Conservation (phyloP, 1,139 yeast species). For the Geotrichum fermentans region DNA sequence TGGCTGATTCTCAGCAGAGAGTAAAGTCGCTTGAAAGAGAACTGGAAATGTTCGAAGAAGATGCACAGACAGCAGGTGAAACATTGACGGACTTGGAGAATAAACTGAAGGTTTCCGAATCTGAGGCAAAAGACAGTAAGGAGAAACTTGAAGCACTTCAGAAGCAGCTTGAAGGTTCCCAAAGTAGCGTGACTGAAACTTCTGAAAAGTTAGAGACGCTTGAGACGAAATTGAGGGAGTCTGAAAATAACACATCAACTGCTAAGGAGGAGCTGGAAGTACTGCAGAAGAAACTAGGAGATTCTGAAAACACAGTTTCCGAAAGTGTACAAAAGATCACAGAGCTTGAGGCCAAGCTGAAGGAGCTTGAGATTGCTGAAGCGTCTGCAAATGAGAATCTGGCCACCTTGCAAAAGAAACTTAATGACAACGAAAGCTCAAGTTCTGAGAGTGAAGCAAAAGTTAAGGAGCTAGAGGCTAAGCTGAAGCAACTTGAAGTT, state of each 20-base stretch:
- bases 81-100: constrained; percentile 14
- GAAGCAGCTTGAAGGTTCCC: not conserved
- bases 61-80: not conserved
- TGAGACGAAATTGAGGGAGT: not conserved
- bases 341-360: constrained; percentile 17
- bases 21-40: not conserved
- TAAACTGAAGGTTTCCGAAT: constrained; percentile 9
- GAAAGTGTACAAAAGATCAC: too few relatives aligned
- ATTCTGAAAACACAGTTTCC: constrained; percentile 17
- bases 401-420: constrained; percentile 9
- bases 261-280: not conserved
- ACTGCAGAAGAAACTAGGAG: constrained; percentile 8
- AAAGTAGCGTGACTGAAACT: not conserved
- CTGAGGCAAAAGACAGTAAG: constrained; percentile 2
- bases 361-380: constrained; percentile 11
- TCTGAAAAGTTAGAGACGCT: constrained; percentile 1
- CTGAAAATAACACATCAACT: not conserved
- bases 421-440: too few relatives aligned
- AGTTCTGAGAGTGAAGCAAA: too few relatives aligned
- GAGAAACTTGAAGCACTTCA: not conserved
- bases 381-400: not conserved
- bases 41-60: not conserved
- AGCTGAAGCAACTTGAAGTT: not conserved
- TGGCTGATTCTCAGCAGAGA: constrained; percentile 6
- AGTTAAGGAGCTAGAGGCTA: too few relatives aligned